phyloP scores from a whole-genome alignment of 176 grass and related monocot genomes.

The sorghum (Sorghum bicolor) region Sorghum_bicolor_NCBIv3 NC_012873.2:68408501-68409000 shows the following conservation, averaged over 20 bases:
- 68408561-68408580: neutral
- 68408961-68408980: conserved; percentile 19
- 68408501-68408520: neutral
- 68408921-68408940: conserved; percentile 93
- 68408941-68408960: conserved; percentile 54
- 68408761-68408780: conserved; percentile 93
- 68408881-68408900: conserved; percentile 56
- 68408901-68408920: conserved; percentile 90
- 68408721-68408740: conserved; percentile 89
- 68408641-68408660: conserved; percentile 65
- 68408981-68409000: conserved; percentile 10
- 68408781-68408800: neutral
- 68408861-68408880: conserved; percentile 37
- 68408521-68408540: neutral
- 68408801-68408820: neutral
- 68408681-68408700: conserved; percentile 97
- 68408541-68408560: neutral
- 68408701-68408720: conserved; percentile 98
- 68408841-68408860: neutral
- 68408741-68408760: conserved; percentile 98
- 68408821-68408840: neutral
- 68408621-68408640: neutral
- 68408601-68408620: neutral
- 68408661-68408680: conserved; percentile 85
- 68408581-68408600: neutral